Evolutionary conservation across 2,329 filamentous ascomycete genomes (phyloP).

Genomic region (Neofusicoccum kwambonambiense): DNA sequence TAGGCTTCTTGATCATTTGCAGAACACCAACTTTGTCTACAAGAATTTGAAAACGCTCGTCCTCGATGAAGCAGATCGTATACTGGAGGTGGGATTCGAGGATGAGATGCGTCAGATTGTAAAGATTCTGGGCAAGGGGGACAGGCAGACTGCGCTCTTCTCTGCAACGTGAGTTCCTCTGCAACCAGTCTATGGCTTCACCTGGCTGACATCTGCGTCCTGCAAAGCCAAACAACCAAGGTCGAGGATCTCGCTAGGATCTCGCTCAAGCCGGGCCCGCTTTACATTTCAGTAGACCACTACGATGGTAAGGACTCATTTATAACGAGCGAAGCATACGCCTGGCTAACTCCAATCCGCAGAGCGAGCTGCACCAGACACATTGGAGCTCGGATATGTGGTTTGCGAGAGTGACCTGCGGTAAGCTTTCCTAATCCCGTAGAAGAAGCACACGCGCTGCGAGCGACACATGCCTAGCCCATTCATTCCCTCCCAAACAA

Average conservation of each 20-base stretch:
- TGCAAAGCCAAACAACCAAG: constrained; percentile 59
- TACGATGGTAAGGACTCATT: constrained; percentile 50
- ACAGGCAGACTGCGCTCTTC: constrained; percentile 96
- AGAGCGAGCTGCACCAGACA: constrained; percentile 86
- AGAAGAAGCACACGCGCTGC: too few species aligned
- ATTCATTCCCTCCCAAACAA: too few species aligned
- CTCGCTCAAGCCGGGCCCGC: constrained; percentile 81
- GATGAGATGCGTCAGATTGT: constrained; percentile 96
- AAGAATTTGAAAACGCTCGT: constrained; percentile 91
- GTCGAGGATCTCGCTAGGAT: constrained; percentile 95
- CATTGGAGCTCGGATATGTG: constrained; percentile 93
- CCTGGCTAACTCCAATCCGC: too few species aligned
- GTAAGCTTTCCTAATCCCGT: too few species aligned
- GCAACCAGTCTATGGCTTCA: too few species aligned
- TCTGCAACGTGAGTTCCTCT: constrained; percentile 64
- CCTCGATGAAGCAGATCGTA: constrained; percentile 95
- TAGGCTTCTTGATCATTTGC: constrained; percentile 86
- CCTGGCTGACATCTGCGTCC: too few species aligned
- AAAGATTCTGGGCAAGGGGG: constrained; percentile 57
- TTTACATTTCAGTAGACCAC: constrained; percentile 97
- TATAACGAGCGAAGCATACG: too few species aligned
- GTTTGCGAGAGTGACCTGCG: constrained; percentile 91
- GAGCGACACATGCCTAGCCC: too few species aligned
- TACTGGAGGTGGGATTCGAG: constrained; percentile 96
- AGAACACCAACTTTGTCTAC: constrained; percentile 88